These are phyloP conservation scores for Glutinoglossum americanum DNA, from an alignment of 495 filamentous ascomycete species.

Conservation along the genomic window DNA sequence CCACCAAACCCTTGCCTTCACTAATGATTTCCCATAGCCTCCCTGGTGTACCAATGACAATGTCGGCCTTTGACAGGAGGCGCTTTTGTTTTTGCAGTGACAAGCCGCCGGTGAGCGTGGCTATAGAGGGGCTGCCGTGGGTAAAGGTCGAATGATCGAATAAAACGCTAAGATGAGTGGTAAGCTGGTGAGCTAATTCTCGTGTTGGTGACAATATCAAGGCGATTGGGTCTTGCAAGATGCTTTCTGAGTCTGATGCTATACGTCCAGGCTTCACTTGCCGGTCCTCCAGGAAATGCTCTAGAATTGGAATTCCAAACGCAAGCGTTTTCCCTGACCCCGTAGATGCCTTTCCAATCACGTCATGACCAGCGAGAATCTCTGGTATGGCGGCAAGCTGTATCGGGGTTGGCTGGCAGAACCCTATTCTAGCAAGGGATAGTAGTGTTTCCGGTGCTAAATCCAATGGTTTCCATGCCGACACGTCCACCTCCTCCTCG, in stretches of 20 bases:
- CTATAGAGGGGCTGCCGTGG: conserved; percentile 34
- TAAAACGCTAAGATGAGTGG: conserved; percentile 56
- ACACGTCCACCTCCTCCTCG: conserved; percentile 22
- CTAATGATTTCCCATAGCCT: conserved; percentile 86
- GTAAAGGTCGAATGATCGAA: conserved; percentile 33
- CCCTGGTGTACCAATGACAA: conserved; percentile 81
- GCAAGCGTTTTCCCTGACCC: conserved; percentile 73
- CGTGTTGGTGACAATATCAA: conserved; percentile 81
- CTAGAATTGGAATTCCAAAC: conserved; percentile 59
- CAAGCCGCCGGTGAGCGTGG: conserved; percentile 74
- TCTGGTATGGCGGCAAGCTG: conserved; percentile 58
- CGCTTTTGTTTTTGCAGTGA: conserved; percentile 85
- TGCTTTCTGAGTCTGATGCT: conserved; percentile 13
- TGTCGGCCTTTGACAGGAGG: conserved; percentile 50
- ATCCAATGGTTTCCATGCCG: conserved; percentile 51
- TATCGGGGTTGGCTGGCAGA: conserved; percentile 59
- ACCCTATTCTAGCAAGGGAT: conserved; percentile 57
- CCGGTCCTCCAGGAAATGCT: conserved; percentile 31
- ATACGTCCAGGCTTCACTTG: conserved; percentile 10
- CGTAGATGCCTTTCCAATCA: conserved; percentile 64
- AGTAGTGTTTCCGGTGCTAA: conserved; percentile 47
- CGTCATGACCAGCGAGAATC: conserved; percentile 49
- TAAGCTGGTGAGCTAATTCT: conserved; percentile 81
- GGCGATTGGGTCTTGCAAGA: conserved; percentile 34
- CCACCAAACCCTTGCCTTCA: conserved; percentile 33